Conservation (phyloP, 305 asterid genomes). For the Petunia hybrid region DNA sequence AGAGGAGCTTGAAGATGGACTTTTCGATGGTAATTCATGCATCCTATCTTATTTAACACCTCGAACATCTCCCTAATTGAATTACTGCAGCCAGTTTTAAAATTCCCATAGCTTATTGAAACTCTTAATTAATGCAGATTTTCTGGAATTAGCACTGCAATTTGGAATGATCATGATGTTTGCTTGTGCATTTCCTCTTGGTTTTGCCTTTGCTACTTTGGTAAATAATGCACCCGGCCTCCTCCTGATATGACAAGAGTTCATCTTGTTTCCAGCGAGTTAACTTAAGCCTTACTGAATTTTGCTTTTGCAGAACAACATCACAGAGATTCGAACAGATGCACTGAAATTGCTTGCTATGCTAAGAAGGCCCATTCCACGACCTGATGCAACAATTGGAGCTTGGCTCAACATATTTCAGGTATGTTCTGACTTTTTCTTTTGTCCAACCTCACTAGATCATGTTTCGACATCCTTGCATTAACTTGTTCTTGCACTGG, state of each 20-base stretch:
- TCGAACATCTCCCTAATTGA: neutral
- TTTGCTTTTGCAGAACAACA: slow-evolving; percentile 63
- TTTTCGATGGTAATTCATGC: slow-evolving; percentile 79
- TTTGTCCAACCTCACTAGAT: neutral
- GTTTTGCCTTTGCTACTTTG: slow-evolving; percentile 87
- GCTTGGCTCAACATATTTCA: slow-evolving; percentile 98
- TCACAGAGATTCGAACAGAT: slow-evolving; percentile 89
- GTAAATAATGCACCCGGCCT: slow-evolving; percentile 46
- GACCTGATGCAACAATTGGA: slow-evolving; percentile 86
- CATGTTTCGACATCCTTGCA: neutral
- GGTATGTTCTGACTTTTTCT: slow-evolving; percentile 45
- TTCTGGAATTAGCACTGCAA: slow-evolving; percentile 91
- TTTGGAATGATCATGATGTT: slow-evolving; percentile 98
- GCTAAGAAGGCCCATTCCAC: slow-evolving; percentile 93
- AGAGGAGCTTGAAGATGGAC: slow-evolving; percentile 92
- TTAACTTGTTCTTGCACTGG: neutral
- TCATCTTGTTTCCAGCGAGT: neutral
- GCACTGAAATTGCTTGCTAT: slow-evolving; percentile 87
- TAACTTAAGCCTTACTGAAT: neutral
- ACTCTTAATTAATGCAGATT: slow-evolving; percentile 61
- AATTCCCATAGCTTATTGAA: neutral
- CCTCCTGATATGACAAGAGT: neutral
- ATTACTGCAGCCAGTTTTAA: neutral
- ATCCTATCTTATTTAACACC: neutral
- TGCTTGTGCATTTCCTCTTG: slow-evolving; percentile 98